Conservation (phyloP, 768 basidiomycete species). For the Collybiopsis luxurians region DNA sequence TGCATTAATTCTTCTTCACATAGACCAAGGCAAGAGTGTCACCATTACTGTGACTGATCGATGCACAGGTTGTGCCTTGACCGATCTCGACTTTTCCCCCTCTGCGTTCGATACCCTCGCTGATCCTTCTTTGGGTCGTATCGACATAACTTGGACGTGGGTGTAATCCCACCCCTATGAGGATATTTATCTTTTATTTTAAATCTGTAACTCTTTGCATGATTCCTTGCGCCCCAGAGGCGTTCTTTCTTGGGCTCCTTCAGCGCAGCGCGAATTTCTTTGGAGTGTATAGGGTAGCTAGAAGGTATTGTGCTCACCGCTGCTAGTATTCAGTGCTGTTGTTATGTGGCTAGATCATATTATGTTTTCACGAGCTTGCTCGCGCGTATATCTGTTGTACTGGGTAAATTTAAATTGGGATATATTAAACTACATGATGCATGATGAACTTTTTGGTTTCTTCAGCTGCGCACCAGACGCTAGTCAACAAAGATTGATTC, state of each 20-base stretch:
- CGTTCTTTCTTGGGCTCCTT: not conserved
- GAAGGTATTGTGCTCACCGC: not conserved
- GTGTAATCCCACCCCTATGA: constrained; percentile 17
- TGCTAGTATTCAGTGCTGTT: not conserved
- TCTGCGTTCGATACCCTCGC: constrained; percentile 48
- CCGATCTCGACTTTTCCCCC: constrained; percentile 64
- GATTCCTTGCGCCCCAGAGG: constrained; percentile 1
- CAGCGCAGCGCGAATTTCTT: not conserved
- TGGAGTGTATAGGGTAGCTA: not conserved
- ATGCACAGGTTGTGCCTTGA: constrained; percentile 50
- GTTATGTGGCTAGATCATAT: not conserved
- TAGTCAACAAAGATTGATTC: too few relatives aligned
- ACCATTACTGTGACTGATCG: constrained; percentile 57
- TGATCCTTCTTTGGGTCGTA: constrained; percentile 41
- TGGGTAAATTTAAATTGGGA: not conserved
- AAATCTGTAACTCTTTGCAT: not conserved
- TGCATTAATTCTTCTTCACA: constrained; percentile 5
- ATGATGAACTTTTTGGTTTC: too few relatives aligned
- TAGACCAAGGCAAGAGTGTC: constrained; percentile 52
- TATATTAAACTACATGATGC: too few relatives aligned
- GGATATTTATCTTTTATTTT: constrained; percentile 11
- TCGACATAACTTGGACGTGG: constrained; percentile 55
- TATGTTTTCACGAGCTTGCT: not conserved
- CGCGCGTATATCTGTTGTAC: not conserved
- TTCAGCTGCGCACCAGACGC: too few relatives aligned